Percentiles rank a stretch among this genome's conserved stretches.
These are phyloP conservation scores for Curvularia eragrostidis DNA, from an alignment of 2,329 filamentous ascomycete genomes.

Conservation along the genomic window DNA sequence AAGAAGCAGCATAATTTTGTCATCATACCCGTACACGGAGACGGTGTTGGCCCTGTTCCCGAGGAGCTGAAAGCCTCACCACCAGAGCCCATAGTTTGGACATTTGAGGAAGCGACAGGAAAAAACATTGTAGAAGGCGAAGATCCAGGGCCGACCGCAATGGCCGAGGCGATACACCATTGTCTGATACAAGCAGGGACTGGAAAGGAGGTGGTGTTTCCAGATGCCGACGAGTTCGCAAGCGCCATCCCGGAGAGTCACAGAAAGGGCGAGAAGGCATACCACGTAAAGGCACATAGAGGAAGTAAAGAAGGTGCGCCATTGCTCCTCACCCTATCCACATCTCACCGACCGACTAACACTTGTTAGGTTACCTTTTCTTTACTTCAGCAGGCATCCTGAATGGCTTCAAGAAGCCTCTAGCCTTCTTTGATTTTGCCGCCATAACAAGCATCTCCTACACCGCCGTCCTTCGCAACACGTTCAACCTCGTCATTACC, in stretches of 20 bases:
- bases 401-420: slow-evolving; percentile 70
- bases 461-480: slow-evolving; percentile 68
- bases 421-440: slow-evolving; percentile 67
- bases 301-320: slow-evolving; percentile 68
- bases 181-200: slow-evolving; percentile 52
- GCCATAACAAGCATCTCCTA: slow-evolving; percentile 67
- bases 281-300: slow-evolving; percentile 68
- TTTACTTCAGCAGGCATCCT: slow-evolving; percentile 67
- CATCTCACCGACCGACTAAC: slow-evolving; percentile 18
- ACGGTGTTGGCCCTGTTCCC: slow-evolving; percentile 56
- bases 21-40: slow-evolving; percentile 61
- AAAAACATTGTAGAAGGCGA: slow-evolving; percentile 54
- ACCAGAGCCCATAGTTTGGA: slow-evolving; percentile 66
- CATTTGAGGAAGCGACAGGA: slow-evolving; percentile 61
- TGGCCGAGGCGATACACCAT: slow-evolving; percentile 56
- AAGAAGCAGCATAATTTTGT: slow-evolving; percentile 69
- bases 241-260: slow-evolving; percentile 67
- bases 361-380: slow-evolving; percentile 65
- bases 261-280: slow-evolving; percentile 68
- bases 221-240: slow-evolving; percentile 64
- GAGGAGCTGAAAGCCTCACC: slow-evolving; percentile 48
- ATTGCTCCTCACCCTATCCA: background rate
- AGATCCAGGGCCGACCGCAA: slow-evolving; percentile 48
- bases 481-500: slow-evolving; percentile 69
- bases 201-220: slow-evolving; percentile 59